Base-by-base conservation (phyloP, 2,329 filamentous ascomycete genomes). In the Colletotrichum orbiculare region DNA sequence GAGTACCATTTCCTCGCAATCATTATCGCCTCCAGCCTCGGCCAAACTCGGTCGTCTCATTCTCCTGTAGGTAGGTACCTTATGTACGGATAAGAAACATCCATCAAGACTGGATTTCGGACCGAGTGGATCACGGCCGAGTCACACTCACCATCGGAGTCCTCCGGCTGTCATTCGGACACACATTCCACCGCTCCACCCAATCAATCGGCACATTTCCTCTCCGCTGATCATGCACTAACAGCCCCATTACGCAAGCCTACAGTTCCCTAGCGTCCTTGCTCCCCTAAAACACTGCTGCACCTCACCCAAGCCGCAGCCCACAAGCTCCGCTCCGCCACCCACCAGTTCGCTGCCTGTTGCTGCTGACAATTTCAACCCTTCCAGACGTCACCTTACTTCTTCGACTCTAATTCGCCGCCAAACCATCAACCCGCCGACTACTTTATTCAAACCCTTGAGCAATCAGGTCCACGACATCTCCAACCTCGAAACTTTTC, bases 241-340 rank as follows among this genome's bases (percentile, higher is more conserved):
- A 25, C 25, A 25, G 25, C 9, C 43, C 49, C 17, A 64, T 61
- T 64, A 64, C 62, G 57, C 62, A 64, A 64, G 49, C 56, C 47
- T 53, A 46, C 54, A 53, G 47, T 46, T 25, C 54, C 60, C 9
- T 17, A 9, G 15, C 43, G n/a, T 17, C 8, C n/a, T 9, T 46
- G 5, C 43, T 17, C n/a, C 41, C 41, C 41, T 6, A 12, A 25
- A 25, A 25, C 25, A 5, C 25, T 25, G 25, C 25, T 25, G 25
- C 4, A 25, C 25, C 25, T 25, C 25, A 25, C 25, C 25, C 11
- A 6, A 43, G 11, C 41, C 15, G 41, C 41, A 43, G 8, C 8
- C 13, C 41, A 15, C 41, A 43, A 43, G 11, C 48, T 47, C 43
- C 54, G 61, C 62, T 65, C 41, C 62, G 62, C 62, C 58, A 62